These are phyloP conservation scores for Spizellomyces sp. DNA, from an alignment of 192 early-diverging fungal species.

Conservation along the genomic window DNA sequence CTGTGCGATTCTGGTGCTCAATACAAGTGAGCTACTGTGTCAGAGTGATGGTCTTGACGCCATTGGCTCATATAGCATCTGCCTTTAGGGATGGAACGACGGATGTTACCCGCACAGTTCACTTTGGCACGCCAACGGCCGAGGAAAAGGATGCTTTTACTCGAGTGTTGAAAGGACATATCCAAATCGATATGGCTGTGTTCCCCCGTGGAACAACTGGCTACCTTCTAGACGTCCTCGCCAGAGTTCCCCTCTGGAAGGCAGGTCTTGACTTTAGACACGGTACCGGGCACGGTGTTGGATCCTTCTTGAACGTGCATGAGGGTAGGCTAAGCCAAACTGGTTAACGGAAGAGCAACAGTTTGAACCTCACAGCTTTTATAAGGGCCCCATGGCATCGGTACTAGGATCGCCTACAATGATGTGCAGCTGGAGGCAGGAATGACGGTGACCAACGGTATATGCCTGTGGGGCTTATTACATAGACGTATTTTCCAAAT, in stretches of 20 bases:
- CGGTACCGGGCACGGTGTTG: conserved; percentile 98
- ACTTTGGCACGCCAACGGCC: conserved; percentile 82
- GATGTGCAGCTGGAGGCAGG: conserved; percentile 77
- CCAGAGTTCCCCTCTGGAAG: conserved; percentile 84
- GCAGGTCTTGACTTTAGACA: conserved; percentile 95
- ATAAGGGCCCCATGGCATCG: conserved; percentile 87
- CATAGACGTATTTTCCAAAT: background rate
- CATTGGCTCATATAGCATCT: background rate
- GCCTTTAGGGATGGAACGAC: conserved; percentile 82
- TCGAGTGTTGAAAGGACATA: conserved; percentile 97
- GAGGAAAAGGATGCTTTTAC: conserved; percentile 93
- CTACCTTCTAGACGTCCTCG: conserved; percentile 88
- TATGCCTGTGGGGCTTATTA: background rate
- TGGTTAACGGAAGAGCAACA: background rate
- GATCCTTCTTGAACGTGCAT: conserved; percentile 92
- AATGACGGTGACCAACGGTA: conserved; percentile 94
- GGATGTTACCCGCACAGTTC: conserved; percentile 93
- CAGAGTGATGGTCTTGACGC: no score
- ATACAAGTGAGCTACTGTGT: conserved; percentile 53
- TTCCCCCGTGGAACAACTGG: conserved; percentile 79
- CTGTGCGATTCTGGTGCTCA: conserved; percentile 97
- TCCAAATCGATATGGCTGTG: conserved; percentile 83
- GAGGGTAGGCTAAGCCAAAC: conserved; percentile 53
- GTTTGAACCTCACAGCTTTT: background rate
- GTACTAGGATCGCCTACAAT: conserved; percentile 72